Evolutionary conservation across 2,329 filamentous ascomycete genomes (phyloP), one percentile per base, ranked within the genome.

Genomic region (Aspergillus ruber): DNA sequence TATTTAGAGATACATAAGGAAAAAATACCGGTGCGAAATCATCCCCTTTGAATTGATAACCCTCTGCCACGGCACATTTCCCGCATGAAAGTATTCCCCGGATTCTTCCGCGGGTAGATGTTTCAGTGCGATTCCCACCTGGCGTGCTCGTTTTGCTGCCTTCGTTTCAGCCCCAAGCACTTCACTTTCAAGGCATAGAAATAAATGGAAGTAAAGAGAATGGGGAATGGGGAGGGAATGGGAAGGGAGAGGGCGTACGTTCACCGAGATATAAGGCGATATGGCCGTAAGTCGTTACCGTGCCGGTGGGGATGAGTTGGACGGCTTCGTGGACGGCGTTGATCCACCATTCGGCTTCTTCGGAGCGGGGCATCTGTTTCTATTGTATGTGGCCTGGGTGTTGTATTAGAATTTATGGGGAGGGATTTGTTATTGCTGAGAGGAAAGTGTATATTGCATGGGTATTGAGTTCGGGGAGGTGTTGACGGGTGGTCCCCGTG

Each of bases 21-120:
- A 29, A 12, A 49, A 72, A 56, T 61, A 91, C 88, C 90, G 81
- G 6, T 86, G 86, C 40, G 90, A 95, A 56, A 97, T 94, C 50
- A 82, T 75, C 18, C 91, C 90, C 68, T 87, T 91, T 12, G 88
- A 74, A 66, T 91, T 95, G 64, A 97, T 86, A 50, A 97, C 88
- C 49, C 93, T 77, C 73, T 97, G 91, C 91, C 91, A 97, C 0
- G 91, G 91, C 3, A 97, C 91, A 55, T 85, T 96, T 20, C 74
- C 75, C 50, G 79, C 75, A 66, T 95, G 85, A 71, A 85, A 94
- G 48, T 72, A 66, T 45, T 70, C 66, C 40, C 69, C 68, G 32
- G 66, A n/a, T 27, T n/a, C 70, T 0, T 71, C 65, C 0, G 73
- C 52, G 1, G 90, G 81, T 10, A 97, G 81, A 64, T 95, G 85